Evolutionary conservation across 371 early-diverging fungal genomes (phyloP), one percentile per base, ranked within the genome.

Genomic region (Rhizopus delemar): DNA sequence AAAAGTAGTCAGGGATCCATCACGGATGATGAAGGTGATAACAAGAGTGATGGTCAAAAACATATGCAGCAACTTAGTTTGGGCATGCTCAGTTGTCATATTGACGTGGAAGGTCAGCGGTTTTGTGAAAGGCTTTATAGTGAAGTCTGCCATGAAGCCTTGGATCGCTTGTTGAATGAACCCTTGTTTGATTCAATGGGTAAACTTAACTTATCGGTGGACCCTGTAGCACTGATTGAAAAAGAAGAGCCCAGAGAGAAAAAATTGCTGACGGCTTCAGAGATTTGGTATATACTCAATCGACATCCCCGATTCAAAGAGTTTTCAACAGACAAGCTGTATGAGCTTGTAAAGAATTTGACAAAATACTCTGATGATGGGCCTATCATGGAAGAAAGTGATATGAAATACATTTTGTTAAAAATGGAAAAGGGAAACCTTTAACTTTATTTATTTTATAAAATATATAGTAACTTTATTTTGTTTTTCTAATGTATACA

Each of bases 351-450:
- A 41, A 80, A 82, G 51, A 41, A 73, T n/a, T 69, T 74, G 38
- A 80, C 82, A 1, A 79, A 77, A 56, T 82, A 78, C 43, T 72
- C 83, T 32, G 81, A 79, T 15, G 68, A 71, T 61, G 85, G 85
- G 0, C 83, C 82, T 22, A 76, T 80, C 0, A 65, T 85, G 45
- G 55, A 75, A n/a, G 71, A 76, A 46, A 41, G 55, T 28, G 85
- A 81, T 43, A 45, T 73, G 28, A 11, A 58, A 22, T 12, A 48
- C 4, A 62, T 73, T 22, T 11, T 66, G 48, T 8, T 45, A n/a
- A 62, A 52, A n/a, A 66, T 73, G 73, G 62, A 63, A 57, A 50
- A 59, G 29, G 66, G 57, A 4, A 8, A 34, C 28, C 33, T 65
- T 36, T 63, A 52, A 46, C 22, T 29, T 16, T 41, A 46, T 32